Percentiles rank a stretch among this genome's conserved stretches.
Conservation (phyloP, 768 basidiomycete genomes). For the Chalciporus pseudorubinellus region DNA sequence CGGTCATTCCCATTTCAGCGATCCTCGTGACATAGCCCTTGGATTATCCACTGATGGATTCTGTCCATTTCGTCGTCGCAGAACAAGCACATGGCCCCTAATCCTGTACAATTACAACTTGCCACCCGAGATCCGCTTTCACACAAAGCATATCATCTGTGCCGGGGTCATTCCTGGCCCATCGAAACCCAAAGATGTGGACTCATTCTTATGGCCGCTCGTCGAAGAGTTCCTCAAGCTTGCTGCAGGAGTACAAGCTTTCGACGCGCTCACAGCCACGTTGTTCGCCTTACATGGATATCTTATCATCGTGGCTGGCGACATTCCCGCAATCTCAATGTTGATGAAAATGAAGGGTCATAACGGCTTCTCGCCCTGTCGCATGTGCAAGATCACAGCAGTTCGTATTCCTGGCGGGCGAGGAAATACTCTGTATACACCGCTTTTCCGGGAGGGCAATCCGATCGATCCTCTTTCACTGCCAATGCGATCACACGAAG, state of each 20-base stretch:
- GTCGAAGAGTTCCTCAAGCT: background rate
- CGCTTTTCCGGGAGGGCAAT: too few species aligned
- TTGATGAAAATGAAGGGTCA: background rate
- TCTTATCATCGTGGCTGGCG: background rate
- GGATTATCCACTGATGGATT: too few species aligned
- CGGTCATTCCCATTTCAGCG: too few species aligned
- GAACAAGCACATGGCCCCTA: conserved; percentile 40
- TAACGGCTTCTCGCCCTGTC: background rate
- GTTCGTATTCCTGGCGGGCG: too few species aligned
- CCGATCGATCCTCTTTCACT: too few species aligned
- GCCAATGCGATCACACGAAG: too few species aligned
- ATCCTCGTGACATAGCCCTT: too few species aligned
- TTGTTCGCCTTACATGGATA: background rate
- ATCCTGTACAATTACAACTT: conserved; percentile 43
- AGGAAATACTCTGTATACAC: too few species aligned
- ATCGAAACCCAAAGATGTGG: background rate
- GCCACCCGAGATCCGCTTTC: conserved; percentile 21
- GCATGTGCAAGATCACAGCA: conserved; percentile 24
- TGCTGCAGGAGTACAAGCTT: background rate
- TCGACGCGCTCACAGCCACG: background rate
- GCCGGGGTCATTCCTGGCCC: too few species aligned
- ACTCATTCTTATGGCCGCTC: conserved; percentile 14
- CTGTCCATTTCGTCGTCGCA: too few species aligned
- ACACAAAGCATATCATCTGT: too few species aligned
- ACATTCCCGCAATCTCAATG: background rate